Conservation (phyloP, 768 basidiomycete species). For the Infundibulicybe gibba region DNA sequence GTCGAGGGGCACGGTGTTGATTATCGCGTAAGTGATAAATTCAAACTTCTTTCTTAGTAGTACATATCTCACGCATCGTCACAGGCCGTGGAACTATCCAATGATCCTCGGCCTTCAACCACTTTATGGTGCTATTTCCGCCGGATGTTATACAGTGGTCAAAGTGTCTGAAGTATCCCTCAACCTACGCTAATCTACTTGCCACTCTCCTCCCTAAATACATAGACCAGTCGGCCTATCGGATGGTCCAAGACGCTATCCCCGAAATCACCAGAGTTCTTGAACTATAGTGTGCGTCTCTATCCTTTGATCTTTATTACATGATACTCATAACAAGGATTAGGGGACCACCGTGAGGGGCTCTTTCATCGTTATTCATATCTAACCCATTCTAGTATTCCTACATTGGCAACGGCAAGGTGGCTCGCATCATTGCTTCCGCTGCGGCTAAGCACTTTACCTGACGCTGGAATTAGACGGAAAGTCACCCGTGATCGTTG, state of each 20-base stretch:
- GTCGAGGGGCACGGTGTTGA: conserved; percentile 59
- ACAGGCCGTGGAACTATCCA: conserved; percentile 72
- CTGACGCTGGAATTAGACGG: conserved; percentile 54
- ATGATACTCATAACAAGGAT: not conserved
- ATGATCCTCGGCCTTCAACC: conserved; percentile 53
- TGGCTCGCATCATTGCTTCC: conserved; percentile 44
- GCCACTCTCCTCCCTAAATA: conserved; percentile 51
- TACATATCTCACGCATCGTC: not conserved
- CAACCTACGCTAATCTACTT: conserved; percentile 42
- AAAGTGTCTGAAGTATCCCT: conserved; percentile 67
- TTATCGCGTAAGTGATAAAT: conserved; percentile 49
- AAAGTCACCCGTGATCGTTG: conserved; percentile 44
- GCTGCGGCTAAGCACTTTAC: conserved; percentile 55
- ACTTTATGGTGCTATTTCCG: conserved; percentile 67
- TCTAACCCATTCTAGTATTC: conserved; percentile 22
- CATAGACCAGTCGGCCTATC: conserved; percentile 44
- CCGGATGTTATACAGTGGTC: conserved; percentile 62
- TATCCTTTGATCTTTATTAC: not conserved
- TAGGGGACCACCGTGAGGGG: conserved; percentile 25
- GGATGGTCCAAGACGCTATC: conserved; percentile 55
- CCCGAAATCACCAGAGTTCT: conserved; percentile 53
- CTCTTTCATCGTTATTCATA: not conserved
- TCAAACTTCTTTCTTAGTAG: conserved; percentile 15
- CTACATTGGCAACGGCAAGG: conserved; percentile 42
- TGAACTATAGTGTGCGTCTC: conserved; percentile 36